Evolutionary conservation across 306 rosid genomes (phyloP), one percentile per base, ranked within the genome.

Genomic region (Quercus dentata): DNA sequence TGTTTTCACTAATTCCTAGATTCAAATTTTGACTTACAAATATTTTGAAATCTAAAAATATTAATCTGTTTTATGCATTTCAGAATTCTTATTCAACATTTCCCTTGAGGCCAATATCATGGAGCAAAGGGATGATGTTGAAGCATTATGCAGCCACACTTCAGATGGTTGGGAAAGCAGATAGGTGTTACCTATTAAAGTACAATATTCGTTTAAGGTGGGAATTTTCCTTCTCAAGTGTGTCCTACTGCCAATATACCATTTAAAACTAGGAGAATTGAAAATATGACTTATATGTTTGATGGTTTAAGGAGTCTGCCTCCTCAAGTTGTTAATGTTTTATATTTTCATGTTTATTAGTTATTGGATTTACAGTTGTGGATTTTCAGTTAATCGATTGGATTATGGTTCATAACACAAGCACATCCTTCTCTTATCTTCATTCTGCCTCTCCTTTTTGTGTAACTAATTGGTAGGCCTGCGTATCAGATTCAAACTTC

Each of bases 81-180:
- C 84, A 94, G 98, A 92, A 92, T 75, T 84, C 91, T 62, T 86
- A 81, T 87, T 87, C 77, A 62, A 84, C 85, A 28, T 76, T 75
- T 54, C 88, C 88, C 55, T 76, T 91, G 0, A 83, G 88, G 71
- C 74, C 83, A 25, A 81, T 82, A 33, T 75, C 89, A 79, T 84
- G 91, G 86, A 88, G 83, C 83, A 88, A 80, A 70, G 80, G 91
- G 30, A 15, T 88, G 78, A 89, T 89, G 84, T 83, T 89, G 88
- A 90, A 86, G 84, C 90, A 79, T 63, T 79, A 61, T 81, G 77
- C 86, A 75, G 80, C 88, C 71, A 83, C 86, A 74, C 71, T 73
- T 63, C 88, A 79, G 82, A 65, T 83, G 82, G 82, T 82, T 74
- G 88, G 89, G 79, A 91, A 84, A 83, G 83, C 85, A 62, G 92